Evolutionary conservation across 148 eudicot species (phyloP), one percentile per base, ranked within the genome.

Genomic region (Diospyros kaki): DNA sequence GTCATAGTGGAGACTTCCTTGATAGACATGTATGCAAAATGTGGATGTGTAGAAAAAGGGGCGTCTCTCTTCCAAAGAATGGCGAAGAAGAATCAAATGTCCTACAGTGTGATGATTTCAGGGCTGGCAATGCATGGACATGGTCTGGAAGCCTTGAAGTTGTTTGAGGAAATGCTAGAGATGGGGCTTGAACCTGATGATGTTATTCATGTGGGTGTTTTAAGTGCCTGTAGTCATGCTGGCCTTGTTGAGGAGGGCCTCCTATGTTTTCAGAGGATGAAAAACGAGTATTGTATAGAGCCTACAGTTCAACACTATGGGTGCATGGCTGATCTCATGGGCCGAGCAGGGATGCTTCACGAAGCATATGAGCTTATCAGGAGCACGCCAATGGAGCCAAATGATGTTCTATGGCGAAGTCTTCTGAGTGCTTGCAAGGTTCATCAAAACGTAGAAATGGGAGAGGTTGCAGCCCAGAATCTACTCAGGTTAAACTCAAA

Each of bases 21-120:
- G 68, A 69, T 88, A 45, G 91, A 88, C 75, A 88, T 88, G 91
- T 86, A 84, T 67, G 61, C 80, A 42, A 88, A 86, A 79, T 82
- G 87, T 69, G 91, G 89, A 51, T 78, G 67, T 72, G 18, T 88
- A 50, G 78, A 81, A 14, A 78, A 82, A 75, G 91, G 87, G 4
- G 68, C 68, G 42, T 74, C 13, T 59, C 61, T 88, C 5, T 88
- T 86, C 54, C 28, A 76, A 46, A 82, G 68, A 38, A 82, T 88
- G 89, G 44, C 69, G 56, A 40, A 71, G 68, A 88, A 84, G 76
- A 88, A 86, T 69, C 72, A 45, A 46, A 77, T 79, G 70, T 80
- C 89, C 14, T 84, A 84, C 56, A 75, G 82, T 74, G 89, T 82
- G 15, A 77, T 86, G 73, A 84, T 88, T 13, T 86, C 89, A 43